Base-by-base conservation (phyloP, 1,284 basidiomycete genomes). In the Tylopilus orsonianus region DNA sequence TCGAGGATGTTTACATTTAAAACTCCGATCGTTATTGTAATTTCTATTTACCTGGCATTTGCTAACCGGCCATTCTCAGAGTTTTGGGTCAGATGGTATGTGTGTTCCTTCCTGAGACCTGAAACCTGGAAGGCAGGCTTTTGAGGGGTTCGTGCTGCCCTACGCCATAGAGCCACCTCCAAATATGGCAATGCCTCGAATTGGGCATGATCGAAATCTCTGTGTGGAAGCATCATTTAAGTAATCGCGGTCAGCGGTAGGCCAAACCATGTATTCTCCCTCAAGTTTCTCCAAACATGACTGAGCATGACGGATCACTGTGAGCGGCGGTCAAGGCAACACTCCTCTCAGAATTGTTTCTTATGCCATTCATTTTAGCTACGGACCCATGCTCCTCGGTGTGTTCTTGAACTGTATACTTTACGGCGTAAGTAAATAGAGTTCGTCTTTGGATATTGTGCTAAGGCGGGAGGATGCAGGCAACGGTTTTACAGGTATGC, bases 381-480 rank as follows among this genome's bases (percentile, higher is more conserved):
- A 68, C 50, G 74, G 72, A 23, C 74, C 73, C 14, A 71, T 76
- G 66, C 65, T 77, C 27, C 60, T 75, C 44, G 74, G 75, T 3
- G 65, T 68, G 8, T 72, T 70, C 54, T 46, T 75, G 23, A 75
- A 76, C 48, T 71, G 71, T 64, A 71, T 77, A 46, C 60, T 78
- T n/a, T 77, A 73, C 46, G 75, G 75, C 44, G 75, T 77, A 46
- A 55, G 69, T 52, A 20, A 23, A 19, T 52, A 19, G 13, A 10
- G 20, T 18, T 10, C 18, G 23, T 41, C 29, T 14, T 41, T 40
- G 8, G 16, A 20, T 46, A 24, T 36, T 12, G 6, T 22, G 24
- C 40, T 53, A 33, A 61, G 34, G 8, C 19, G 16, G 50, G 34
- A 36, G 20, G 22, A 19, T 34, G 10, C 36, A 52, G 56, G 42